Percentiles rank a stretch among this genome's conserved stretches.
phyloP scores from a whole-genome alignment of 169 alveolate species.

The Eimeria zaria region DNA sequence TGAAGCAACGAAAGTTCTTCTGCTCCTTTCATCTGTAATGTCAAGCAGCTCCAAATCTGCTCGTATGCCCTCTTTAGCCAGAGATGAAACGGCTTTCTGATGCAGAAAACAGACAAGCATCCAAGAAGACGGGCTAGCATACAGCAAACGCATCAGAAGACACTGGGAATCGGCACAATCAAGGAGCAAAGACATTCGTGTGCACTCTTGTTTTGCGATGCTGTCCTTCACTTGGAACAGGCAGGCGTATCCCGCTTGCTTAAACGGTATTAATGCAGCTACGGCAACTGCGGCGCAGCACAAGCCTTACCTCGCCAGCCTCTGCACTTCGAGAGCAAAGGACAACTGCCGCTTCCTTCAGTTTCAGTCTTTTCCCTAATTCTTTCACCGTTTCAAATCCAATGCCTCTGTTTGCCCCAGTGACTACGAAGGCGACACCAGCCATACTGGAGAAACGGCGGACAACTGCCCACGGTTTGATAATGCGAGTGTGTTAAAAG shows the following conservation, averaged over 20 bases:
- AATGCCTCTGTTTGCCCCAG: slow-evolving; percentile 80
- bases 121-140: background rate
- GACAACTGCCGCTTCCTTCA: slow-evolving; percentile 7
- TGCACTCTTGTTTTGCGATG: background rate
- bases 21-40: slow-evolving; percentile 29
- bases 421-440: slow-evolving; percentile 45
- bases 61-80: slow-evolving; percentile 38
- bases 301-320: slow-evolving; percentile 56
- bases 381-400: slow-evolving; percentile 48
- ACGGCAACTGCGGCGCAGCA: background rate
- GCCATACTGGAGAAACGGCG: background rate
- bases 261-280: background rate
- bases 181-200: background rate
- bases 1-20: background rate
- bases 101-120: background rate
- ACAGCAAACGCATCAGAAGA: too few relatives aligned
- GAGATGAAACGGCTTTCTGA: slow-evolving; percentile 2
- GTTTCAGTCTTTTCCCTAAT: slow-evolving; percentile 42
- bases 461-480: background rate
- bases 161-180: background rate
- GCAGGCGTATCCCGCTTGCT: background rate
- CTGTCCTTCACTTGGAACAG: background rate
- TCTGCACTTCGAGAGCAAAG: slow-evolving; percentile 18
- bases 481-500: background rate
- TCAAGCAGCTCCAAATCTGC: slow-evolving; percentile 48